Conservation (phyloP, 495 filamentous ascomycete species). For the Penicillium longicatenatum region DNA sequence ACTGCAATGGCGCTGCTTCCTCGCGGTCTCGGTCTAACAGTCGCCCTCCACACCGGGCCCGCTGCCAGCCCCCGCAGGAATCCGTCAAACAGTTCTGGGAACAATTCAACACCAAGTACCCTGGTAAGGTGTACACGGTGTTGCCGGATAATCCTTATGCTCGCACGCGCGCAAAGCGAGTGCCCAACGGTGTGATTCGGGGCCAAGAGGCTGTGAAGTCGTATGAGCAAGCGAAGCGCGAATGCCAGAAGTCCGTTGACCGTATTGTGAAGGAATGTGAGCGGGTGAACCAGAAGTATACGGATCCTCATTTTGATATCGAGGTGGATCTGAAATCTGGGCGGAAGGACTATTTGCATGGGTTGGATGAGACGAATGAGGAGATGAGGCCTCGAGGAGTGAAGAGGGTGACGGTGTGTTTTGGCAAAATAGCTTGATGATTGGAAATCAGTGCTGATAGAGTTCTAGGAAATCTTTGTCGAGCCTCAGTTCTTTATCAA, state of each 20-base stretch:
- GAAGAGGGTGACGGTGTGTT: slow-evolving; percentile 59
- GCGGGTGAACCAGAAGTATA: slow-evolving; percentile 85
- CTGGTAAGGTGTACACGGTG: slow-evolving; percentile 65
- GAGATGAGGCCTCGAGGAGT: slow-evolving; percentile 59
- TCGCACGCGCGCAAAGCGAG: slow-evolving; percentile 58
- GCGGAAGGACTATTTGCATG: slow-evolving; percentile 62
- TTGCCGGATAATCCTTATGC: slow-evolving; percentile 75
- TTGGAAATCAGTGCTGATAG: slow-evolving; percentile 3
- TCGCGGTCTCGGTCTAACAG: slow-evolving; percentile 45
- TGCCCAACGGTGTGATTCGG: slow-evolving; percentile 52
- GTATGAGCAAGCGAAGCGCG: slow-evolving; percentile 70
- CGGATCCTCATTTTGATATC: slow-evolving; percentile 87
- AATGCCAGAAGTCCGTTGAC: slow-evolving; percentile 73
- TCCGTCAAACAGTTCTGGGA: slow-evolving; percentile 77
- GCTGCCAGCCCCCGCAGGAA: slow-evolving; percentile 66
- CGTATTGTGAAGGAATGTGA: slow-evolving; percentile 83
- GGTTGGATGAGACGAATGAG: slow-evolving; percentile 48
- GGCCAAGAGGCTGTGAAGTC: slow-evolving; percentile 60
- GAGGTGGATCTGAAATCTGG: slow-evolving; percentile 72
- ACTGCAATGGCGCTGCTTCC: slow-evolving; percentile 30
- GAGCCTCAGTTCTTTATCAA: slow-evolving; percentile 83
- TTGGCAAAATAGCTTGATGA: slow-evolving; percentile 14
- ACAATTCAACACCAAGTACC: slow-evolving; percentile 67
- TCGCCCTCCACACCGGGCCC: slow-evolving; percentile 45
- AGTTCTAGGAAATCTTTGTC: slow-evolving; percentile 78